Conservation (phyloP, 2,329 filamentous ascomycete species). For the Trichoderma gracile region DNA sequence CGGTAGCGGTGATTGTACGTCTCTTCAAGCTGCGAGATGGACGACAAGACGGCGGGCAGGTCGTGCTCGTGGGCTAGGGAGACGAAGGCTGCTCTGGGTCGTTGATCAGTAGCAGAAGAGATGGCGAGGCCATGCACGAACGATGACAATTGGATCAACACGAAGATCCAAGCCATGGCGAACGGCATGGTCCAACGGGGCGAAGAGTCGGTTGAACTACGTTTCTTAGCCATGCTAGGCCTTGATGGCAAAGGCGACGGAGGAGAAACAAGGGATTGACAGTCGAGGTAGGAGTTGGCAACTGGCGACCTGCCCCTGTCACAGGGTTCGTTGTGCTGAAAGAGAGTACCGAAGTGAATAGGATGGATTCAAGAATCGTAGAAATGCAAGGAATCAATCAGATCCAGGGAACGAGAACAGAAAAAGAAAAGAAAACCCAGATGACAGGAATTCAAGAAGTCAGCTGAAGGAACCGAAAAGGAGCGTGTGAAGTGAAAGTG, state of each 20-base stretch:
- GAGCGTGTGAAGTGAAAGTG: slow-evolving; percentile 16
- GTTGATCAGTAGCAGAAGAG: slow-evolving; percentile 29
- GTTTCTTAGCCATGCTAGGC: slow-evolving; percentile 29
- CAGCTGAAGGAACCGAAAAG: slow-evolving; percentile 24
- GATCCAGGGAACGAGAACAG: not conserved
- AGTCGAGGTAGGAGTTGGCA: slow-evolving; percentile 2
- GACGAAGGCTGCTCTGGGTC: slow-evolving; percentile 38
- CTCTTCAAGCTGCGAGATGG: slow-evolving; percentile 57
- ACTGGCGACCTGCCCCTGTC: not conserved
- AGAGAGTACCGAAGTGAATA: slow-evolving; percentile 2
- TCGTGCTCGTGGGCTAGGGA: slow-evolving; percentile 38
- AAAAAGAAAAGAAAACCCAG: not conserved
- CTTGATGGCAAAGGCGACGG: not conserved
- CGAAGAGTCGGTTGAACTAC: not conserved
- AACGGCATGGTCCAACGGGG: not conserved
- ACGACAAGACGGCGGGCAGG: slow-evolving; percentile 36
- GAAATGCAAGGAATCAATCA: not conserved
- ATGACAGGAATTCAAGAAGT: slow-evolving; percentile 16
- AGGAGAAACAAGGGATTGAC: slow-evolving; percentile 5
- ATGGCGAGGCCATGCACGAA: slow-evolving; percentile 29
- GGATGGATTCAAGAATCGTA: slow-evolving; percentile 8
- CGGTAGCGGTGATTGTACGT: slow-evolving; percentile 77
- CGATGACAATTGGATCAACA: slow-evolving; percentile 31
- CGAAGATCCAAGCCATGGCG: slow-evolving; percentile 28
- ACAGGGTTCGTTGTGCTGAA: not conserved